A percentile compares a stretch with the other conserved stretches of the same genome.
These are phyloP conservation scores for Candida sp. DNA, from an alignment of 1,139 yeast genomes.

Conservation along the genomic window DNA sequence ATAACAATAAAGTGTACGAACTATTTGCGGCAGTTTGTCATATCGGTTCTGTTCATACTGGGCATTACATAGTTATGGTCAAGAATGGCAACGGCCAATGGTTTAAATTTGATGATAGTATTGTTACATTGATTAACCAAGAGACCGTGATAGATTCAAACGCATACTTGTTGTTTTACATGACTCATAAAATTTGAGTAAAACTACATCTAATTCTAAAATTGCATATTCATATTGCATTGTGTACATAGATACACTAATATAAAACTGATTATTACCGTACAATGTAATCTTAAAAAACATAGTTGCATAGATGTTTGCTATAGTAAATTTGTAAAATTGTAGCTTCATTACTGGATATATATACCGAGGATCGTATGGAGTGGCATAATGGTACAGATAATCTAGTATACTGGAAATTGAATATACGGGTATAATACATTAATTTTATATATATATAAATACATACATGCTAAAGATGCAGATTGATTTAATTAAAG, in stretches of 20 bases:
- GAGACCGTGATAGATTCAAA: slow-evolving; percentile 64
- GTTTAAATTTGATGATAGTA: slow-evolving; percentile 90
- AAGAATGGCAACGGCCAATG: slow-evolving; percentile 73
- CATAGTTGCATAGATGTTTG: too few species aligned
- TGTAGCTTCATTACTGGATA: too few species aligned
- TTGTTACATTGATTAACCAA: slow-evolving; percentile 64
- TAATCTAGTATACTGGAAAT: too few species aligned
- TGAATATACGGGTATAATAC: background rate
- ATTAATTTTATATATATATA: background rate
- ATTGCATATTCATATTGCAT: background rate
- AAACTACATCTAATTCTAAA: background rate
- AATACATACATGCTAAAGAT: background rate
- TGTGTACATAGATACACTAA: too few species aligned
- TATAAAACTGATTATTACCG: too few species aligned
- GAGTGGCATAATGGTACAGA: too few species aligned
- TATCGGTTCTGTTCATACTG: slow-evolving; percentile 90
- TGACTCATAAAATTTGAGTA: slow-evolving; percentile 44
- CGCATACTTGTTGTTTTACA: slow-evolving; percentile 80
- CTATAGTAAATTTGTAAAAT: too few species aligned
- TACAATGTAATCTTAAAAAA: too few species aligned
- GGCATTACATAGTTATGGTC: slow-evolving; percentile 83
- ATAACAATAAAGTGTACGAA: slow-evolving; percentile 55
- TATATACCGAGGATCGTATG: too few species aligned
- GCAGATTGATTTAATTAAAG: background rate
- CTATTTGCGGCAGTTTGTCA: slow-evolving; percentile 86